These are phyloP conservation scores for Eucalyptus erythrocorys DNA, from an alignment of 345 rosid species.

Conservation along the genomic window DNA sequence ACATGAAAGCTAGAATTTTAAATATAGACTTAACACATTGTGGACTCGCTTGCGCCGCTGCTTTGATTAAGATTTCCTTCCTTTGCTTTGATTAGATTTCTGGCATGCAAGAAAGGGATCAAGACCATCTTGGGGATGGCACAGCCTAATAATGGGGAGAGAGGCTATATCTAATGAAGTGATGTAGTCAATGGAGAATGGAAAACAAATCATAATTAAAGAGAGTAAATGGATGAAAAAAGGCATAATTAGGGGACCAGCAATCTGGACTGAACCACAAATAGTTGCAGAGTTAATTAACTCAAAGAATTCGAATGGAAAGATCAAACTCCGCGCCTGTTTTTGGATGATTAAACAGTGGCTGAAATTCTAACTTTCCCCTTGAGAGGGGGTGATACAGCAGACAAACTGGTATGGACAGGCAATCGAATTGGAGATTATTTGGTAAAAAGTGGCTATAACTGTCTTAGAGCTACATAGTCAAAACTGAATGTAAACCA, in stretches of 20 bases:
- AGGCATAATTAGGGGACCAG: not conserved
- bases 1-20: not conserved
- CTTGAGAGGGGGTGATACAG: not conserved
- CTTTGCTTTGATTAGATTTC: not conserved
- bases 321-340: not conserved
- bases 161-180: not conserved
- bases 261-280: not conserved
- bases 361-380: not conserved
- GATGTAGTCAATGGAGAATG: not conserved
- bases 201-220: not conserved
- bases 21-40: not conserved
- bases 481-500: too few species aligned
- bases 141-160: not conserved
- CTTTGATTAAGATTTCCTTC: too few species aligned
- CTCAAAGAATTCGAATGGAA: not conserved
- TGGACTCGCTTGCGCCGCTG: rapidly evolving
- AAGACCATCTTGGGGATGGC: not conserved
- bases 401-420: not conserved
- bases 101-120: not conserved
- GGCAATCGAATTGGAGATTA: not conserved
- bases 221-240: not conserved
- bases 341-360: not conserved
- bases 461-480: not conserved
- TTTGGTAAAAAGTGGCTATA: not conserved
- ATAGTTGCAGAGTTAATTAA: not conserved